phyloP scores from a whole-genome alignment of 331 rosid species.

The Rhamnella rubrinervis region DNA sequence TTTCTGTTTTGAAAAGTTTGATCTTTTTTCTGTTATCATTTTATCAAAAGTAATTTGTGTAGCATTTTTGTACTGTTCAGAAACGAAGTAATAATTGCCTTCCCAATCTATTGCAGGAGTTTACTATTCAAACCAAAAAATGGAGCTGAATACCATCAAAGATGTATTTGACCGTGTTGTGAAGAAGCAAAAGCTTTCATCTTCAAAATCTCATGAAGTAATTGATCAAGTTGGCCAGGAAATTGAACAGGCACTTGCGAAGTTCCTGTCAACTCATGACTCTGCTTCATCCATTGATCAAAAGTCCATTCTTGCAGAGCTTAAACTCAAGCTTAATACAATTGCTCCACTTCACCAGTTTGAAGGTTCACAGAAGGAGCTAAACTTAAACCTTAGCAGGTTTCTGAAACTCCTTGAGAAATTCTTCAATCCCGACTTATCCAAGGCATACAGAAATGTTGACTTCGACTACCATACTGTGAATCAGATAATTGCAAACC shows the following conservation, averaged over 20 bases:
- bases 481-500: constrained; percentile 67
- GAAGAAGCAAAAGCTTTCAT: constrained; percentile 78
- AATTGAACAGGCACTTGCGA: constrained; percentile 58
- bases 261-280: constrained; percentile 51
- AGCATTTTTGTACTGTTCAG: constrained; percentile 12
- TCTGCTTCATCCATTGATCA: constrained; percentile 41
- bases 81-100: not conserved
- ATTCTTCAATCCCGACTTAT: constrained; percentile 62
- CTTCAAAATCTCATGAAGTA: constrained; percentile 65
- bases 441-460: constrained; percentile 79
- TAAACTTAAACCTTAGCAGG: constrained; percentile 52
- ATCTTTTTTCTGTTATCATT: not conserved
- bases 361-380: constrained; percentile 72
- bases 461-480: constrained; percentile 65
- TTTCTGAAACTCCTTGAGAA: constrained; percentile 64
- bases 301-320: constrained; percentile 57
- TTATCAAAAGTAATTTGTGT: constrained; percentile 6
- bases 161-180: constrained; percentile 79
- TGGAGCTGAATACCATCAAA: constrained; percentile 67
- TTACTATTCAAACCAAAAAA: constrained; percentile 31
- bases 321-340: constrained; percentile 54
- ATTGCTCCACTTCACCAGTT: constrained; percentile 54
- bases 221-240: constrained; percentile 67
- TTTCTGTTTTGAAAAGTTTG: not conserved
- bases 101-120: constrained; percentile 40